Evolutionary conservation across 1,284 basidiomycete genomes (phyloP), one percentile per base, ranked within the genome.

Genomic region (Boletus subluridellus): DNA sequence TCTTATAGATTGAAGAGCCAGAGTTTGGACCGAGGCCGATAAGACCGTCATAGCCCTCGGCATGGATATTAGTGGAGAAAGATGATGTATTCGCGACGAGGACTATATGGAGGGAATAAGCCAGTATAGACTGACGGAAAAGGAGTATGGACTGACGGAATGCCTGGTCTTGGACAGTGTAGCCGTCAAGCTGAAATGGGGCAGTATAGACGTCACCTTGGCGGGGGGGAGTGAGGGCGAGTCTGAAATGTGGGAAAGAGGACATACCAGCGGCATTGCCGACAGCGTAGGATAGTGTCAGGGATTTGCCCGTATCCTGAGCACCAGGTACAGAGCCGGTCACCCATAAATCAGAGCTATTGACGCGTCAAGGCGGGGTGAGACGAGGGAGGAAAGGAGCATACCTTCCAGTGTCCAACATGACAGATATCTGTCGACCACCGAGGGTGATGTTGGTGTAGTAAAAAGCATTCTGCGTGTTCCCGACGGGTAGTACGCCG

Each of bases 21-120:
- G 82, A 76, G 73, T 89, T 89, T 21, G 88, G 88, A 32, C 89
- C 89, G 14, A 91, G 80, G 12, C 89, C 89, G 38, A 91, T 75
- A 32, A 91, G 82, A 46, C 89, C 89, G 59, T 84, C 79, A 63
- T 84, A 89, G 1, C 88, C 84, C 69, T 87, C 80, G 5, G 77
- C 50, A 50, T 79, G 70, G 66, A 87, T 84, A 63, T 87, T 73
- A 34, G 80, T 71, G 9, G 86, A 85, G 72, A 90, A 90, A n/a
- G 82, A 78, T 42, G 81, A 82, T 1, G 85, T 81, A 65, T 90
- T 77, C 7, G 75, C 68, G 34, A 90, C 89, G 41, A 84, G 78
- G 49, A 91, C 89, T 90, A 55, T 17, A n/a, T 47, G 5, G 24
- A 10, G 0, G 35, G 21, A 41, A 34, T 65, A 24, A 61, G 60